These are phyloP conservation scores for Pelargonium myrrhifolium DNA, from an alignment of 441 rosid genomes.

Conservation along the genomic window DNA sequence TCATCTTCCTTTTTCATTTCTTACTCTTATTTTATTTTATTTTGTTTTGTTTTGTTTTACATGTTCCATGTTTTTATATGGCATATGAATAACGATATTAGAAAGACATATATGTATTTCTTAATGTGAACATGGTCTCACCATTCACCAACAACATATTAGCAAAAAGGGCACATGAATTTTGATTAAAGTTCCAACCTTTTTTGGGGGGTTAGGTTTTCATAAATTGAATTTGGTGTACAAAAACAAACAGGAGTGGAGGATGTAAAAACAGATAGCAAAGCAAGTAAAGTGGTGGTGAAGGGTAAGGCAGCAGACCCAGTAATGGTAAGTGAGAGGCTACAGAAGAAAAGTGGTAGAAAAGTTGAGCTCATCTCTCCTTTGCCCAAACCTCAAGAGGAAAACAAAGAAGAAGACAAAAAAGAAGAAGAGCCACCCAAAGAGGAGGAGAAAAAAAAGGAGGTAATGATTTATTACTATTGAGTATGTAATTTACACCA, in stretches of 20 bases:
- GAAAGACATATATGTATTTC: no score
- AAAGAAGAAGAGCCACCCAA: conserved; percentile 21
- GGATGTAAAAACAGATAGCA: conserved; percentile 31
- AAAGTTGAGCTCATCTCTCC: conserved; percentile 47
- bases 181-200: neutral
- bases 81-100: no score
- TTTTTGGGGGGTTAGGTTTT: neutral
- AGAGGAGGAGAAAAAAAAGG: conserved; percentile 38
- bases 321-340: conserved; percentile 33
- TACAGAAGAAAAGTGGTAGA: conserved; percentile 44
- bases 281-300: conserved; percentile 44
- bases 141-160: neutral
- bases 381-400: conserved; percentile 30
- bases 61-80: no score
- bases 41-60: no score
- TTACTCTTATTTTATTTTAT: no score
- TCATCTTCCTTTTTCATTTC: no score
- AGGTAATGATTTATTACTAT: conserved; percentile 26
- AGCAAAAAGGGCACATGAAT: neutral
- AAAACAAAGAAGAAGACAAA: conserved; percentile 17
- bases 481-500: neutral
- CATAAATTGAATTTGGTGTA: neutral
- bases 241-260: conserved; percentile 32
- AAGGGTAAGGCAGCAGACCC: conserved; percentile 46
- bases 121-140: neutral